phyloP scores from a whole-genome alignment of 345 rosid species.

The Syzygium oleosum region DNA sequence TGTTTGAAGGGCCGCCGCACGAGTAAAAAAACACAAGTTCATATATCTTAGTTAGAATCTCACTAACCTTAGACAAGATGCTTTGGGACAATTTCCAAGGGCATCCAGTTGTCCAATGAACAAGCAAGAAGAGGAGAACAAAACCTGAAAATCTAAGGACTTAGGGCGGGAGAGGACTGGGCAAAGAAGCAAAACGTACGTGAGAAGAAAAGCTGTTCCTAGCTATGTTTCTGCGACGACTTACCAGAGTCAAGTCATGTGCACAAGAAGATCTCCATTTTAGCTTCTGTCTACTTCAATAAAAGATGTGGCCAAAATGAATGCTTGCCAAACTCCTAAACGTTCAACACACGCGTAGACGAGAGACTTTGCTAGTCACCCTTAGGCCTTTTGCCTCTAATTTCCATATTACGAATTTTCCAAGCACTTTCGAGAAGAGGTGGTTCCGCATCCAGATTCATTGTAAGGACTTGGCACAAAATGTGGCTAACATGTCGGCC shows the following conservation, averaged over 20 bases:
- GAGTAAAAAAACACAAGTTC: background rate
- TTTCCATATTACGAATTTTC: background rate
- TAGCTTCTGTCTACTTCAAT: too few species aligned
- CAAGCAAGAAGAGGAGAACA: background rate
- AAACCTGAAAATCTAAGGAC: background rate
- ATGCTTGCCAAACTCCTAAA: background rate
- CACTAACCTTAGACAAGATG: background rate
- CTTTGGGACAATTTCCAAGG: background rate
- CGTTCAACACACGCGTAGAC: background rate
- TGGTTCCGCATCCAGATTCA: background rate
- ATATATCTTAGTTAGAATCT: background rate
- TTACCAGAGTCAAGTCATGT: background rate
- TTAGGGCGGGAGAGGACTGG: background rate
- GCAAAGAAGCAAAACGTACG: background rate
- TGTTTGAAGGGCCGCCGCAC: too few species aligned
- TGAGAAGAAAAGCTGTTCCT: background rate
- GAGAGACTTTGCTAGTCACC: background rate
- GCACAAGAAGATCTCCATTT: background rate
- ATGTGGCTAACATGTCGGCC: background rate
- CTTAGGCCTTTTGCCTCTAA: background rate
- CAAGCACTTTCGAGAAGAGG: background rate
- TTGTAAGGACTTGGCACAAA: background rate
- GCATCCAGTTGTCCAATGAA: background rate
- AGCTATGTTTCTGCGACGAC: background rate
- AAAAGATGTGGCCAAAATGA: too few species aligned